These are phyloP conservation scores for Fusarium palustre DNA, from an alignment of 2,329 filamentous ascomycete genomes.

Conservation along the genomic window DNA sequence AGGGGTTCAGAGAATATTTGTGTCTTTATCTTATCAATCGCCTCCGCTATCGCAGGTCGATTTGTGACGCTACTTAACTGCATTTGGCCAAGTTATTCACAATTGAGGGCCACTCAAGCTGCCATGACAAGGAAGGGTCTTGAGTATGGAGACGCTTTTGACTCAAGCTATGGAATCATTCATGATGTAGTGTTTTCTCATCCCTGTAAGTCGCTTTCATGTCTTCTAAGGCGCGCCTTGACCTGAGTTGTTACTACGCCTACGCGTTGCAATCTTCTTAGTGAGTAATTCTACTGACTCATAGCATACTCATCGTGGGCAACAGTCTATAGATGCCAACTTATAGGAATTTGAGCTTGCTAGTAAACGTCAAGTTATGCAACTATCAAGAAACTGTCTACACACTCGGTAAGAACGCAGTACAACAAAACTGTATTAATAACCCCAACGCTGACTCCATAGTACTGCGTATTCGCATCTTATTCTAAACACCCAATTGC, in stretches of 20 bases:
- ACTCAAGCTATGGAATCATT: constrained; percentile 18
- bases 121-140: not conserved
- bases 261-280: not conserved
- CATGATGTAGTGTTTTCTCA: not conserved
- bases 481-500: constrained; percentile 39
- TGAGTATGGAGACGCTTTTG: constrained; percentile 9
- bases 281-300: constrained; percentile 1
- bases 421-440: not conserved
- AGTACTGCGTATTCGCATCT: constrained; percentile 17
- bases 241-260: not conserved
- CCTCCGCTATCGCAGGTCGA: constrained; percentile 46
- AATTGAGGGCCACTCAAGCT: constrained; percentile 17
- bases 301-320: not conserved
- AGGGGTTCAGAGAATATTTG: constrained; percentile 42
- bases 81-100: constrained; percentile 13
- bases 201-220: not conserved
- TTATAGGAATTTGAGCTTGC: not conserved
- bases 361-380: not conserved
- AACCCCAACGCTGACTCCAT: not conserved
- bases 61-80: constrained; percentile 32
- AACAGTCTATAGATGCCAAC: not conserved
- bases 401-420: not conserved
- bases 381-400: not conserved
- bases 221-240: not conserved
- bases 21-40: constrained; percentile 47